Evolutionary conservation across 208 protist genomes (phyloP).

Genomic region (Leishmania gerbilli): DNA sequence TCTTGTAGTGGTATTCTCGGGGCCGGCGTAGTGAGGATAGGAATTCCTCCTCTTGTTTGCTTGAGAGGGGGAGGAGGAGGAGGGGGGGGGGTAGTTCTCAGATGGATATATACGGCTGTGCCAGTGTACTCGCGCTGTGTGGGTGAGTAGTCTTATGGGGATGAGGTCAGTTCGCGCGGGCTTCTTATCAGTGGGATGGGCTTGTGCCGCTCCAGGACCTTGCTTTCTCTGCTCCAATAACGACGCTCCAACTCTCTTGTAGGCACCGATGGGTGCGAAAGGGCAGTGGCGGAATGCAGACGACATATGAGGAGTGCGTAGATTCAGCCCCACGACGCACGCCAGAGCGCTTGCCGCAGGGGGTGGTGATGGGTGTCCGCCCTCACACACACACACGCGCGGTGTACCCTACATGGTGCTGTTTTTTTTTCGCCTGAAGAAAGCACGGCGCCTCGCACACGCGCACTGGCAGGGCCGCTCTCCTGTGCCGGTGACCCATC

Average conservation of each 20-base stretch:
- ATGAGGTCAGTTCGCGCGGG: not conserved
- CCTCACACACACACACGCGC: not conserved
- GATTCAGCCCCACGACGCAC: not conserved
- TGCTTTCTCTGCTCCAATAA: not conserved
- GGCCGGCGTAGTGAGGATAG: not conserved
- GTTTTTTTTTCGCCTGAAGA: too few relatives aligned
- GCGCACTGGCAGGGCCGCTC: not conserved
- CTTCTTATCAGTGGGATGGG: not conserved
- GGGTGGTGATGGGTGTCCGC: not conserved
- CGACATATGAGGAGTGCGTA: too few relatives aligned
- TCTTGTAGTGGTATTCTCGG: not conserved
- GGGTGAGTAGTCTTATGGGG: not conserved
- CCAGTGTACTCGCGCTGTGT: not conserved
- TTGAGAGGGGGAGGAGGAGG: too few relatives aligned
- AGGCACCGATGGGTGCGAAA: not conserved
- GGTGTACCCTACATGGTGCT: not conserved
- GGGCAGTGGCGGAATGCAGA: not conserved
- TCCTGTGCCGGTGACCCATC: not conserved
- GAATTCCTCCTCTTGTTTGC: not conserved
- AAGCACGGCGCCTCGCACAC: not conserved
- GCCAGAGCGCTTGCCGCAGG: too few relatives aligned
- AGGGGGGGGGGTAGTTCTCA: not conserved
- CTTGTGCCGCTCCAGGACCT: not conserved
- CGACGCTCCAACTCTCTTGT: not conserved
- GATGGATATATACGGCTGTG: not conserved